These are phyloP conservation scores for Phytopythium vexans DNA, from an alignment of 352 stramenopile genomes.

Conservation along the genomic window DNA sequence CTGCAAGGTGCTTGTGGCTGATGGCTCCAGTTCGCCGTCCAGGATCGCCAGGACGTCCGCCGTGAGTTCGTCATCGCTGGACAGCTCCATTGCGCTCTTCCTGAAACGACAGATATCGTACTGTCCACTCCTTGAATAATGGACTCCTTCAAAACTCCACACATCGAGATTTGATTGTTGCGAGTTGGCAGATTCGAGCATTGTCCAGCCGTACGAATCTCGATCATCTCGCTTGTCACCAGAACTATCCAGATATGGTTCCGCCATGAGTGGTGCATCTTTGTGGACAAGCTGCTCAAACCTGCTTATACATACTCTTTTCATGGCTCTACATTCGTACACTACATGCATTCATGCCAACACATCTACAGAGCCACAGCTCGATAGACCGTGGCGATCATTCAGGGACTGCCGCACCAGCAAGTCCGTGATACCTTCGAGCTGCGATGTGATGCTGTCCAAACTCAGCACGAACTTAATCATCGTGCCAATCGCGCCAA, in stretches of 20 bases:
- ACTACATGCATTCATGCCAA: too few relatives aligned
- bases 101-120: neutral
- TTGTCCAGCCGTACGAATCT: too few relatives aligned
- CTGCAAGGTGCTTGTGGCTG: too few relatives aligned
- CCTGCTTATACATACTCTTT: too few relatives aligned
- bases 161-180: too few relatives aligned
- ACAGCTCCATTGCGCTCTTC: neutral
- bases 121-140: neutral
- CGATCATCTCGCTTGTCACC: too few relatives aligned
- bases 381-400: neutral
- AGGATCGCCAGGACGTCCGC: neutral
- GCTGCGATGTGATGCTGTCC: constrained; percentile 27
- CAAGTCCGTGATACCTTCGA: constrained; percentile 24
- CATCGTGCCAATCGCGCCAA: constrained; percentile 17
- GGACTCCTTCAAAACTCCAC: neutral
- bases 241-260: too few relatives aligned
- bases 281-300: too few relatives aligned
- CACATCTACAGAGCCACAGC: too few relatives aligned
- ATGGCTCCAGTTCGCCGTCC: neutral
- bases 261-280: too few relatives aligned
- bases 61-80: neutral
- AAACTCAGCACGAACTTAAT: constrained; percentile 30
- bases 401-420: constrained; percentile 18
- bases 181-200: too few relatives aligned
- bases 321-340: too few relatives aligned